Base-by-base conservation (phyloP, 1,284 basidiomycete genomes). In the Xerocomus amazonicus region DNA sequence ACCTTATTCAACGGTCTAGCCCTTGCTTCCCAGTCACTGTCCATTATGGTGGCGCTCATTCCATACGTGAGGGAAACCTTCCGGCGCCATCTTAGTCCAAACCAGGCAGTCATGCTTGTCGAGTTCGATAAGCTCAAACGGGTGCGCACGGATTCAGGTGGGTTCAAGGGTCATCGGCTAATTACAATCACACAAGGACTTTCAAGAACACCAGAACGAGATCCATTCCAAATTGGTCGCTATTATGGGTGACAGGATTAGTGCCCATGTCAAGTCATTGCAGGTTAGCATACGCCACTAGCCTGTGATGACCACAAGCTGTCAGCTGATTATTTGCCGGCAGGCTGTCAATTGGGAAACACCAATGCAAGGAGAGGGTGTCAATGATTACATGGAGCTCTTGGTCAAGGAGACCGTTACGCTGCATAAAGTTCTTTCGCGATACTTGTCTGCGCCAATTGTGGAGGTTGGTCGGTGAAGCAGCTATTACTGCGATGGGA, bases 71-170 rank as follows among this genome's bases (percentile, higher is more conserved):
- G 96, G 33, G 95, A 98, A 72, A 88, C 90, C 14, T 91, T 98
- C 66, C 79, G 95, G 41, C 80, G 97, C 48, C 95, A 98, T 71
- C 76, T 99, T 42, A 93, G 83, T 64, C 79, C 86, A 44, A 94
- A 93, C 69, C 94, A 98, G 70, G 91, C 92, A 0, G 92, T 98
- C 41, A 95, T 99, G 85, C 77, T 99, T 36, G 83, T 93, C 28
- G 96, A 99, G 70, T 99, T 99, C 67, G 97, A 99, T 74, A 97
- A 97, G 74, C 80, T 99, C 51, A 97, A 95, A 72, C 79, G 96
- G 70, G 90, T 90, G 58, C 56, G 86, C 74, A 31, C 33, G 31
- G 52, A 45, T 50, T 48, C 46, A 42, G 31, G 40, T 48, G 35
- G 19, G 39, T 37, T 34, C 23, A 37, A 40, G 39, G 47, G 33